phyloP scores from a whole-genome alignment of 345 rosid genomes.

The Microcos paniculata region DNA sequence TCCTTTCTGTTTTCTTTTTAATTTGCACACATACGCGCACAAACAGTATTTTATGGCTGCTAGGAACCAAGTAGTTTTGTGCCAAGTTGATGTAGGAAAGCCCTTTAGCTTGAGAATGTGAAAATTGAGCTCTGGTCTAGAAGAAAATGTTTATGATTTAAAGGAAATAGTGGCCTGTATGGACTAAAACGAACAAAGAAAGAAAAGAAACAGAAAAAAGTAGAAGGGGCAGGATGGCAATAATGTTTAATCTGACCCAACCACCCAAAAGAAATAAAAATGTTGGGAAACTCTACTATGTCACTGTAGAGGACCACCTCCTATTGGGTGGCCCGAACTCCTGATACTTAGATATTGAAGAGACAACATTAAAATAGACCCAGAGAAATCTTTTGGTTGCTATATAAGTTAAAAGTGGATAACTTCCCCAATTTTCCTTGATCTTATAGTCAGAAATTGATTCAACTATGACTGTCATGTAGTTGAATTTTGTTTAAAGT shows the following conservation, averaged over 20 bases:
- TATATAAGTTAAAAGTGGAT: not conserved
- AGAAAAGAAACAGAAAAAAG: not conserved
- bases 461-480: not conserved
- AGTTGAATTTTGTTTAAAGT: no score
- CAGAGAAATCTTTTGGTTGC: not conserved
- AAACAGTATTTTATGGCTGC: not conserved
- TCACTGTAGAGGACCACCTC: not conserved
- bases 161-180: not conserved
- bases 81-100: not conserved
- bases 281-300: not conserved
- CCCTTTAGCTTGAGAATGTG: not conserved
- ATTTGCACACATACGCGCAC: not conserved
- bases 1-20: not conserved
- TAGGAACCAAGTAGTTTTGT: not conserved
- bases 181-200: not conserved
- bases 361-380: not conserved
- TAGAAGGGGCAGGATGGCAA: not conserved
- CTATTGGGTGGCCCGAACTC: not conserved
- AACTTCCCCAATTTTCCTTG: not conserved
- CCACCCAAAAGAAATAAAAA: not conserved
- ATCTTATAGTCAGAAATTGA: not conserved
- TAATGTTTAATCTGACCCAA: not conserved
- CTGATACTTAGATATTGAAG: not conserved
- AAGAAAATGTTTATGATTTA: not conserved
- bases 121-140: not conserved